phyloP scores from a whole-genome alignment of 176 grass and related monocot species.

The Thalia dealbata region DNA sequence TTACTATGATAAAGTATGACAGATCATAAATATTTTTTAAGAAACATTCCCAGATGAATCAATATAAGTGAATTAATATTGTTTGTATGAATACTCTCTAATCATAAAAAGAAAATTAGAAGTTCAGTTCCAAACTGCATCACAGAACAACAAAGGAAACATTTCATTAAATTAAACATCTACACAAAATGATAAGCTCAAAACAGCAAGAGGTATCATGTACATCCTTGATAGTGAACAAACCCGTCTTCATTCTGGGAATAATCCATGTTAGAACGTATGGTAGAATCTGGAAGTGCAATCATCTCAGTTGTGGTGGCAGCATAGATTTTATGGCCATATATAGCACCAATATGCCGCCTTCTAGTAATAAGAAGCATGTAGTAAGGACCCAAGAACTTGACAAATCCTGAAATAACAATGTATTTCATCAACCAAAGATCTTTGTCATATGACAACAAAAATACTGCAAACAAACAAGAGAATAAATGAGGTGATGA shows the following conservation, averaged over 20 bases:
- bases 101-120: not conserved
- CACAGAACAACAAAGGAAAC: not conserved
- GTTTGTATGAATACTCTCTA: not conserved
- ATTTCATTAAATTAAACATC: not conserved
- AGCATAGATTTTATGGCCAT: constrained; percentile 71
- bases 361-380: constrained; percentile 82
- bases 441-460: not conserved
- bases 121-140: not conserved
- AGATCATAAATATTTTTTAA: not conserved
- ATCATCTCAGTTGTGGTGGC: constrained; percentile 59
- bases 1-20: not conserved
- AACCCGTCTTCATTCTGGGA: constrained; percentile 56
- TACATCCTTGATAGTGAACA: not conserved
- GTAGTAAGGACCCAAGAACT: constrained; percentile 82
- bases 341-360: constrained; percentile 67
- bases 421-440: constrained; percentile 14
- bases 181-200: not conserved
- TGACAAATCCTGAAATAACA: constrained; percentile 63
- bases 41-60: not conserved
- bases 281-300: constrained; percentile 49
- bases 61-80: not conserved
- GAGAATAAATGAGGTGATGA: constrained; percentile 4
- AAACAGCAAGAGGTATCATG: not conserved
- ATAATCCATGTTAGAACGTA: constrained; percentile 26
- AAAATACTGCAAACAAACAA: not conserved